Evolutionary conservation across 2,329 filamentous ascomycete genomes (phyloP), one percentile per base, ranked within the genome.

Genomic region (Colletotrichum spaethianum): DNA sequence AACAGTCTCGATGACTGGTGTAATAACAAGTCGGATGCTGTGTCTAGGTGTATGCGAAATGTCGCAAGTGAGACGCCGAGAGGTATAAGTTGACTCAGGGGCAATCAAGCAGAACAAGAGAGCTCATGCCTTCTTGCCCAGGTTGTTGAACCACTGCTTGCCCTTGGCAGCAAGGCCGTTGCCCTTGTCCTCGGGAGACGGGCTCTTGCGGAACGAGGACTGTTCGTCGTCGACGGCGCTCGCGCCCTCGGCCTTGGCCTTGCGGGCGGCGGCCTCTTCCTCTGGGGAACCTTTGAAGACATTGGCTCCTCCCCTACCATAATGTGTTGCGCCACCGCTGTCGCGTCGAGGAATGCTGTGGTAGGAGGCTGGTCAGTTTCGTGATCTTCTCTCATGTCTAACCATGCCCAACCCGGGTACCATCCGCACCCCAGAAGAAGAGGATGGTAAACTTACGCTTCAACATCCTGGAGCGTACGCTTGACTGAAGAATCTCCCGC

Each of bases 381-480:
- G 6, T 42, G 18, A 7, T 20, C 23, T 20, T 5, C 16, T 16
- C 26, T 7, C 38, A 23, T 26, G 16, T 31, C 6, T 33, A 4
- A 1, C 16, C 7, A 7, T 70, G 62, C 72, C 28, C 79, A 79
- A 9, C 20, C 14, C 18, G 52, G 59, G 38, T 40, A 36, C 11
- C 33, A 9, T 28, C 55, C 36, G 38, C 14, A 18, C 36, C 55
- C 55, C 14, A 4, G 18, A 36, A 33, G 28, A n/a, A 42, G 62
- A 33, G 53, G 44, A 44, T 65, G 36, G 26, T 11, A 16, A 18
- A 85, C 89, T 79, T 83, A 91, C 89, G 90, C 89, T 72, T 92
- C 90, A 73, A 98, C 94, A 78, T 98, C 95, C 82, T 98, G 96
- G 52, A 91, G 91, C 66, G 90, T 87, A 74, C 95, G 92, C n/a